These are phyloP conservation scores for Dichotomocladium elegans DNA, from an alignment of 371 early-diverging fungal species.

Conservation along the genomic window DNA sequence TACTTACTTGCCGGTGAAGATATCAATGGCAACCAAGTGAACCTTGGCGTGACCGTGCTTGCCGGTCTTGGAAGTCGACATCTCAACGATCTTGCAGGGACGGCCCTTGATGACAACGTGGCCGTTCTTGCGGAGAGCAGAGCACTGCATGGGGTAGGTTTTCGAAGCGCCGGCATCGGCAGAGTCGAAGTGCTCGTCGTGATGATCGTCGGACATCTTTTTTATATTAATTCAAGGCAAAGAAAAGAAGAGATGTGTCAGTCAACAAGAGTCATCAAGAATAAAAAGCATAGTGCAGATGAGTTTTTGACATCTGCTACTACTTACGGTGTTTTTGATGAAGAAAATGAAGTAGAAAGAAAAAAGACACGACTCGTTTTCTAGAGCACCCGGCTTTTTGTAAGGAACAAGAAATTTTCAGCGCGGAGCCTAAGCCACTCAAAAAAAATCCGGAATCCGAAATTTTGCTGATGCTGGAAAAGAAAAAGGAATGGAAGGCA, in stretches of 20 bases:
- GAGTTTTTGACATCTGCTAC: no score
- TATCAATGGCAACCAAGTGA: conserved; percentile 92
- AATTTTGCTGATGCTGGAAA: no score
- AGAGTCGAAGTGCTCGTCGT: conserved; percentile 68
- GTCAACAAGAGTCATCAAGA: no score
- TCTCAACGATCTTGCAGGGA: conserved; percentile 98
- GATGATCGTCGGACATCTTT: conserved; percentile 52
- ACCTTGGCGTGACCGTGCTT: conserved; percentile 99
- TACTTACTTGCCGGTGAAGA: conserved; percentile 94
- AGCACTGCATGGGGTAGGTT: conserved; percentile 97
- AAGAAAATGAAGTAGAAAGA: no score
- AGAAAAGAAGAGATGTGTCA: neutral
- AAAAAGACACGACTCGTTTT: no score
- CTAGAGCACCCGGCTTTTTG: no score
- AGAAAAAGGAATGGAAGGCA: no score
- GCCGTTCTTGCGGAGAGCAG: conserved; percentile 98
- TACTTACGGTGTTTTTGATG: no score
- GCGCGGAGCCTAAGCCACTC: no score
- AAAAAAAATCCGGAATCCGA: no score
- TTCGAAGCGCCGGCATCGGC: conserved; percentile 85
- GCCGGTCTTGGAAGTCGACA: conserved; percentile 94
- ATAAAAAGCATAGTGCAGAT: no score
- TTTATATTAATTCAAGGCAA: neutral
- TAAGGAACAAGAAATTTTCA: no score
- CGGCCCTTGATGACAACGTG: conserved; percentile 97